Percentiles rank a stretch among this genome's conserved stretches.
Evolutionary conservation across 2,329 filamentous ascomycete genomes (phyloP).

Genomic region (Fusarium sp.): DNA sequence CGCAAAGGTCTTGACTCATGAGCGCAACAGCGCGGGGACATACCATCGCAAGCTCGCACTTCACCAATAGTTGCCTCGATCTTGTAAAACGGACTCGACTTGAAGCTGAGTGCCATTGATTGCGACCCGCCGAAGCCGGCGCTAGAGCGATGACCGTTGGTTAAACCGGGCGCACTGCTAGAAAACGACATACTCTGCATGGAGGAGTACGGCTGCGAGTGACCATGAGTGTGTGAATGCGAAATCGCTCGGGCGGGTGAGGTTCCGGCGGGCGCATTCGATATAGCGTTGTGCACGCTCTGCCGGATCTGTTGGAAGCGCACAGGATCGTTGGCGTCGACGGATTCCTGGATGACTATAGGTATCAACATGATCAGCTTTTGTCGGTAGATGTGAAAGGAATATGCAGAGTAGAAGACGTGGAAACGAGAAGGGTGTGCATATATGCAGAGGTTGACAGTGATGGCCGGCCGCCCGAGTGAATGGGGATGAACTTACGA

Average conservation of each 20-base stretch:
- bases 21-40: conserved; percentile 41
- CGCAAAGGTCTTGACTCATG: not conserved
- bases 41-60: conserved; percentile 76
- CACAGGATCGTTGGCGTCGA: conserved; percentile 49
- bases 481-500: conserved; percentile 65
- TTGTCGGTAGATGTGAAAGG: not conserved
- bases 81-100: conserved; percentile 85
- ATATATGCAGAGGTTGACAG: conserved; percentile 1
- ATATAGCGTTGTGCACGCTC: conserved; percentile 51
- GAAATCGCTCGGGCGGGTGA: conserved; percentile 32
- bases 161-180: conserved; percentile 25
- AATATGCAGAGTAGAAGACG: not conserved
- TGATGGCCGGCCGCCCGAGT: not conserved
- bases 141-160: conserved; percentile 36
- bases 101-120: conserved; percentile 53
- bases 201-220: conserved; percentile 24
- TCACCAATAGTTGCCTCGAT: conserved; percentile 70
- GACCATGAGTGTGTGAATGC: conserved; percentile 21
- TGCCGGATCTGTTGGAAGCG: conserved; percentile 56
- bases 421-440: not conserved
- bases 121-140: conserved; percentile 28
- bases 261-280: conserved; percentile 39
- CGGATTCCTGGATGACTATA: conserved; percentile 54
- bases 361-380: conserved; percentile 22
- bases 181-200: conserved; percentile 35